Evolutionary conservation across 805 yeast genomes (phyloP).

Genomic region (Aciculoconidium aculeatum): DNA sequence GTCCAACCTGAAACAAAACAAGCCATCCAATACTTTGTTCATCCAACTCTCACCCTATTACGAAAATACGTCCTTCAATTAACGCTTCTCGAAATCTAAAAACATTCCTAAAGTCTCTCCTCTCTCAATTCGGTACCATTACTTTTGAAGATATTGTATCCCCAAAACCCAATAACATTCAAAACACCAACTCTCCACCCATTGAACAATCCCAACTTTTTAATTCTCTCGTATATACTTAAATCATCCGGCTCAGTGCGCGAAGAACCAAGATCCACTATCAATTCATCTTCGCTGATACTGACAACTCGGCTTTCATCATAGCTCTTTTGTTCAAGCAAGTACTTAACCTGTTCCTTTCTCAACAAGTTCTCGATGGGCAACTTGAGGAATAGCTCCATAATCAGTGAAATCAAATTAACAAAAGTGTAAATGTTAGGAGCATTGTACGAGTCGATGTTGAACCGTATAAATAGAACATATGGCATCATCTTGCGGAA

Average conservation of each 20-base stretch:
- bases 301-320: slow-evolving; percentile 37
- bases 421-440: slow-evolving; percentile 56
- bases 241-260: slow-evolving; percentile 31
- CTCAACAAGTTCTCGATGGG: slow-evolving; percentile 85
- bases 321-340: slow-evolving; percentile 37
- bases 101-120: slow-evolving; percentile 19
- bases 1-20: too few species aligned
- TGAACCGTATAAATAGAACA: slow-evolving; percentile 50
- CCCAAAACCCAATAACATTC: slow-evolving; percentile 80
- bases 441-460: slow-evolving; percentile 60
- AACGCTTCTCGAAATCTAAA: too few species aligned
- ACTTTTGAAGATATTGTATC: slow-evolving; percentile 53
- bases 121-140: slow-evolving; percentile 36
- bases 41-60: too few species aligned
- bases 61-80: too few species aligned
- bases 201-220: slow-evolving; percentile 47
- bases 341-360: slow-evolving; percentile 72
- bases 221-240: slow-evolving; percentile 17
- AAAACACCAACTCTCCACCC: slow-evolving; percentile 90
- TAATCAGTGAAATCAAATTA: slow-evolving; percentile 53
- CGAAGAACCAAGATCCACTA: slow-evolving; percentile 43
- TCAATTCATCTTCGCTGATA: slow-evolving; percentile 44
- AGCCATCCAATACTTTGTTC: too few species aligned
- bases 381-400: slow-evolving; percentile 68
- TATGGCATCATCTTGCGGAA: slow-evolving; percentile 66